Base-by-base conservation (phyloP, 1,284 basidiomycete species). In the Cerrena zonata region DNA sequence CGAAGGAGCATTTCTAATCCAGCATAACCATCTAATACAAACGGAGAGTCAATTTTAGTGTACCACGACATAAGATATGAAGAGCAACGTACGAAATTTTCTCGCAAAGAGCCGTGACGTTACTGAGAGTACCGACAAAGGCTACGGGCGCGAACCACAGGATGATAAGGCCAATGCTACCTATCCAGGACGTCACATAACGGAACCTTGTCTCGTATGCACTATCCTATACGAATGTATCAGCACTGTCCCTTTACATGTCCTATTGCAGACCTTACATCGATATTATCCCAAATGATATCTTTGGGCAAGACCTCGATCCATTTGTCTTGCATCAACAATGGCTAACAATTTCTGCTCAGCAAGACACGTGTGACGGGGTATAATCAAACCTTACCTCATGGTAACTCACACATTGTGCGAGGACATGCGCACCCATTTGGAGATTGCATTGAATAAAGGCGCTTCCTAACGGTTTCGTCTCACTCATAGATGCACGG, bases 361-460 rank as follows among this genome's bases (percentile, higher is more conserved):
- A 45, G 25, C 43, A 47, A 34, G 48, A 34, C 5, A 44, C 13
- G 23, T 47, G 18, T 24, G 13, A 26, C 23, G 25, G 37, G 3
- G 21, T 23, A 30, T n/a, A 48, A 36, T 34, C 24, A 13, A 45
- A 19, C 56, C 64, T 45, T 54, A 74, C 74, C 61, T 78, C 69
- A 57, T 83, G 78, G 60, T 83, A 77, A 41, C 76, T 73, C 40
- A 84, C 64, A 53, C 77, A 79, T 61, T 84, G 81, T 1, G 75
- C 76, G 19, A 86, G 78, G 56, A 88, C 79, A 64, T 87, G 84
- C 2, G 85, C 85, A 10, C 84, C 88, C 56, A 89, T 80, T 65
- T 91, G 89, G 48, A 84, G 75, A 64, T 89, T 83, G 71, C 89
- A 91, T 47, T 86, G 78, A 55, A 92, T 82, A 67, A 92, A 92